Base-by-base conservation (phyloP, 2,329 filamentous ascomycete genomes). In the Stachybotrys chlorohalonatus region DNA sequence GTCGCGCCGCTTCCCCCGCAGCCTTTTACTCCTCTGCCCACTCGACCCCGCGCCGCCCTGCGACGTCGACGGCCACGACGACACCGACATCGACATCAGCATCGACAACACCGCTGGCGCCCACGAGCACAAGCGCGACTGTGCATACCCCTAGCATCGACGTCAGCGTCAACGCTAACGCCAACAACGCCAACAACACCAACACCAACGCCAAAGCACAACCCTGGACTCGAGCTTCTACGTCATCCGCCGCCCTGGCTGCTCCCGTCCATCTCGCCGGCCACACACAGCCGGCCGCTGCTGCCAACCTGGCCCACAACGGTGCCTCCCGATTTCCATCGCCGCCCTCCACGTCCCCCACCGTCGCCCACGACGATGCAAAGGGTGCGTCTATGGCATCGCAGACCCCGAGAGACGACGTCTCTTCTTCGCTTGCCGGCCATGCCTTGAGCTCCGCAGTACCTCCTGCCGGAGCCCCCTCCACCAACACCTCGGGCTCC, bases 311-410 rank as follows among this genome's bases (percentile, higher is more conserved):
- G 15, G 60, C 70, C 30, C 67, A 66, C 54, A 71, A 69, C 59
- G 72, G 73, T 60, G 73, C 73, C 55, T 75, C 77, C 49, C 72
- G 74, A 57, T 75, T 82, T 59, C 79, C 79, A 30, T 80, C 80
- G 47, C 79, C 79, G 31, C 75, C 77, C 30, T 82, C 79, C 17
- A 81, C 78, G 31, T 78, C 78, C 52, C 74, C 77, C 17, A 69
- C 73, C 56, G 68, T 68, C 53, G 66, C 66, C 61, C 66, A 67
- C 64, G 68, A 76, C 65, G 63, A 77, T 74, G 72, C 65, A 57
- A 70, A 69, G 58, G 63, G 65, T 54, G 70, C 64, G 65, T 74
- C 76, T 64, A 82, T 82, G 78, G 76, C 77, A 66, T 72, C 78
- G 59, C 64, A 67, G 51, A 59, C 53, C 52, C 58, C 57, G 58